Conservation (phyloP, 257 asterid species). For the Gardenia jasminoides region DNA sequence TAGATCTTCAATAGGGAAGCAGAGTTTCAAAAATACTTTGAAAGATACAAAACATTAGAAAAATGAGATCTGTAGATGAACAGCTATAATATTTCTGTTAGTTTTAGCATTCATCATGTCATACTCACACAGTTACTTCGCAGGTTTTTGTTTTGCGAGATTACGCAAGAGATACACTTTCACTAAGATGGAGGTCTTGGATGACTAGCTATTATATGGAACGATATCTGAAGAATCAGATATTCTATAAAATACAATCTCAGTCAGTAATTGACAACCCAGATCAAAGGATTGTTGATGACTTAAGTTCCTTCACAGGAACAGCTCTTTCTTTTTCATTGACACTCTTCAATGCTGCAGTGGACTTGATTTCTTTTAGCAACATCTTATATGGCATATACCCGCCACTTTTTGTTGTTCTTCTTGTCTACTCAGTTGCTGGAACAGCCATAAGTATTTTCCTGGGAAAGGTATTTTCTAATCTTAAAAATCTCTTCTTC, state of each 20-base stretch:
- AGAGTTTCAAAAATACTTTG: too few species aligned
- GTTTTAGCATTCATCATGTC: conserved; percentile 7
- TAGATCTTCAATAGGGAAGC: neutral
- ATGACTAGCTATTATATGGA: conserved; percentile 86
- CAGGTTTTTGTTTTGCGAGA: conserved; percentile 90
- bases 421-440: conserved; percentile 76
- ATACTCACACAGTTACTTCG: conserved; percentile 12
- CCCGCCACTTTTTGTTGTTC: conserved; percentile 85
- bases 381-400: conserved; percentile 80
- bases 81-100: neutral
- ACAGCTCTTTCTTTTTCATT: conserved; percentile 86
- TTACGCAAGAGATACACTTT: conserved; percentile 86
- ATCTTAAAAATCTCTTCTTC: too few species aligned
- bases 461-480: conserved; percentile 71
- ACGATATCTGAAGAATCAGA: conserved; percentile 78
- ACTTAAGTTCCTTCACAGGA: conserved; percentile 87
- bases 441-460: conserved; percentile 88
- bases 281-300: conserved; percentile 94
- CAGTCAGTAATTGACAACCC: conserved; percentile 89
- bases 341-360: conserved; percentile 74
- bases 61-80: neutral
- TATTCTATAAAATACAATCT: conserved; percentile 77
- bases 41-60: neutral
- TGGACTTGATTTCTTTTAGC: conserved; percentile 93
- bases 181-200: conserved; percentile 96